These are phyloP conservation scores for Dillenia suffruticosa DNA, from an alignment of 164 flowering plant genomes.

Conservation along the genomic window DNA sequence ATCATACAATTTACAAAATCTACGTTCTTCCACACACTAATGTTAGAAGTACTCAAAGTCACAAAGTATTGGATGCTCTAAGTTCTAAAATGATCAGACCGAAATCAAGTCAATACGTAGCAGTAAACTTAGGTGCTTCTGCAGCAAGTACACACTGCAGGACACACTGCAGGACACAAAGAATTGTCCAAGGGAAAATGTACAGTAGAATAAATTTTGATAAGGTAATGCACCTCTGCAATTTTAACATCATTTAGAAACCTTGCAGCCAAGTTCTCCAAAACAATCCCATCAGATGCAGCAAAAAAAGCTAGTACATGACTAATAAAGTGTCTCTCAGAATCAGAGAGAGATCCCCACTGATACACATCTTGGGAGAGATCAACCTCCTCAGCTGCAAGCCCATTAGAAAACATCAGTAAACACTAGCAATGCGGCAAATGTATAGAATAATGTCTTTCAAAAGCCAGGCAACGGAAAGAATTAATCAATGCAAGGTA, in stretches of 20 bases:
- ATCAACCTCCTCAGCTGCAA: constrained; percentile 88
- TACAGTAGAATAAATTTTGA: too few relatives aligned
- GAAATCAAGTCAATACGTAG: too few relatives aligned
- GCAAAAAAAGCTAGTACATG: constrained; percentile 88
- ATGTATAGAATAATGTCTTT: neutral
- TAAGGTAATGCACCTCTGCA: constrained; percentile 48
- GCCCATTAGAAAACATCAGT: constrained; percentile 13
- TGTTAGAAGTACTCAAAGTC: too few relatives aligned
- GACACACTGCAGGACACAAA: too few relatives aligned
- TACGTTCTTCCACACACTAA: too few relatives aligned
- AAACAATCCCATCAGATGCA: constrained; percentile 89
- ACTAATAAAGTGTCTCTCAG: constrained; percentile 73
- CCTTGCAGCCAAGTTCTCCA: constrained; percentile 84
- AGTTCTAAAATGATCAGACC: too few relatives aligned
- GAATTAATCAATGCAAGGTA: too few relatives aligned
- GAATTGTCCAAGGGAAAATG: too few relatives aligned
- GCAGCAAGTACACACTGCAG: too few relatives aligned
- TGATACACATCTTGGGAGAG: constrained; percentile 68
- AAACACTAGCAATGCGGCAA: neutral
- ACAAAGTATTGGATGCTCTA: too few relatives aligned
- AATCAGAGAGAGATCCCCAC: constrained; percentile 51
- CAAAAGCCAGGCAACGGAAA: neutral
- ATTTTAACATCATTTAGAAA: constrained; percentile 75
- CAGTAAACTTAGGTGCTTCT: too few relatives aligned
- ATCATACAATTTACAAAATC: too few relatives aligned